Conservation (phyloP, 495 filamentous ascomycete genomes). For the Hyaloscypha finlandica region DNA sequence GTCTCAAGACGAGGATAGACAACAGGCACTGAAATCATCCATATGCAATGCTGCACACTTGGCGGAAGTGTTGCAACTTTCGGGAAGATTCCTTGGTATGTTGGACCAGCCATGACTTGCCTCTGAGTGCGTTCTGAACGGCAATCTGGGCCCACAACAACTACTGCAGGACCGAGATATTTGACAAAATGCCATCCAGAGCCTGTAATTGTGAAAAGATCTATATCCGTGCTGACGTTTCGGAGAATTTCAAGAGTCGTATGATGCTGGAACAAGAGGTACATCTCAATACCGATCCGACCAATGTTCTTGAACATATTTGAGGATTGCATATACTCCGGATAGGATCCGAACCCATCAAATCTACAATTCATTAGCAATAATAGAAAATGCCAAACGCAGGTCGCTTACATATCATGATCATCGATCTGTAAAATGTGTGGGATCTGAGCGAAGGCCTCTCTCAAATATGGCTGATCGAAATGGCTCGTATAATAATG, state of each 20-base stretch:
- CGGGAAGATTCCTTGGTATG: constrained; percentile 95
- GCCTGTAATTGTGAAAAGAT: constrained; percentile 96
- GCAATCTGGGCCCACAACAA: constrained; percentile 85
- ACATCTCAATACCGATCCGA: constrained; percentile 97
- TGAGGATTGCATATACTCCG: constrained; percentile 96
- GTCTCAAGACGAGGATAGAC: constrained; percentile 91
- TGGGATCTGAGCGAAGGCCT: constrained; percentile 96
- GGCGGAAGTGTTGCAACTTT: constrained; percentile 91
- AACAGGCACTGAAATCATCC: constrained; percentile 89
- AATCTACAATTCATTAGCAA: constrained; percentile 57
- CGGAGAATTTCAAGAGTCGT: constrained; percentile 92
- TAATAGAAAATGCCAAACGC: not conserved
- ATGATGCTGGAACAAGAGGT: constrained; percentile 98
- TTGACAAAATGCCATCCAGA: constrained; percentile 98
- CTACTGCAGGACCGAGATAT: constrained; percentile 88
- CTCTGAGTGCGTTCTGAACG: constrained; percentile 87
- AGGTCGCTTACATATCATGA: constrained; percentile 90
- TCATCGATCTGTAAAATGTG: constrained; percentile 92
- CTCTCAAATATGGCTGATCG: constrained; percentile 89
- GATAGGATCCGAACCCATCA: constrained; percentile 96
- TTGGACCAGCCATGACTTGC: constrained; percentile 93
- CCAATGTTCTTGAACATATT: constrained; percentile 99
- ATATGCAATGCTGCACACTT: constrained; percentile 92
- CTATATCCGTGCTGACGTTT: constrained; percentile 78
- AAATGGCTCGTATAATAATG: constrained; percentile 98